Conservation (phyloP, 352 stramenopile species). For the Globisporangium uncinulatum region DNA sequence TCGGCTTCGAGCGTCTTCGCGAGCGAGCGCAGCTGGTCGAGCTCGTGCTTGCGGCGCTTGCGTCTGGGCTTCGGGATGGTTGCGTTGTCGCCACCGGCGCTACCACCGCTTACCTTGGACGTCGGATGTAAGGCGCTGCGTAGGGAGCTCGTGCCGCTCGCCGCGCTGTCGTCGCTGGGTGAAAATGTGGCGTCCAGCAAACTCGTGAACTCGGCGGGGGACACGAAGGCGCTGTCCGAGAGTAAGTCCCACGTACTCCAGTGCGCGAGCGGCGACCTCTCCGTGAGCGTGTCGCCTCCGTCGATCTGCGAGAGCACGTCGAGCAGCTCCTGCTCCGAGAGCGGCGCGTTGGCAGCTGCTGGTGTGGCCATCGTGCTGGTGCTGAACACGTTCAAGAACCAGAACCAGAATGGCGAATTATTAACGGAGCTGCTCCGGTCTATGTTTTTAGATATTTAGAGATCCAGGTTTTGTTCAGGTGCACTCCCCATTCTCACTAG, state of each 20-base stretch:
- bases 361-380: too few species aligned
- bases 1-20: constrained; percentile 38
- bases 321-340: constrained; percentile 46
- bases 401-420: too few species aligned
- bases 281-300: not conserved
- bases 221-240: not conserved
- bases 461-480: too few species aligned
- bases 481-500: too few species aligned
- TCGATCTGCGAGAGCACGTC: constrained; percentile 35
- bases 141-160: not conserved
- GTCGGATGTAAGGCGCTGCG: not conserved
- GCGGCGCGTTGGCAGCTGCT: too few species aligned
- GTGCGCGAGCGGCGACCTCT: constrained; percentile 8
- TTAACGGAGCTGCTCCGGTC: too few species aligned
- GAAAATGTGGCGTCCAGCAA: constrained; percentile 21
- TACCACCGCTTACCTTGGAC: too few species aligned
- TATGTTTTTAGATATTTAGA: too few species aligned
- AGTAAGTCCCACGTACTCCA: not conserved
- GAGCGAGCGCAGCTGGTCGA: constrained; percentile 41
- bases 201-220: constrained; percentile 13
- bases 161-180: not conserved
- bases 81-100: not conserved
- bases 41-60: constrained; percentile 47
- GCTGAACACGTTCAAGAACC: too few species aligned
- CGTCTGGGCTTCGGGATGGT: constrained; percentile 25